phyloP scores from a whole-genome alignment of 2,329 filamentous ascomycete genomes.

The Pleurostoma richardsiae region DNA sequence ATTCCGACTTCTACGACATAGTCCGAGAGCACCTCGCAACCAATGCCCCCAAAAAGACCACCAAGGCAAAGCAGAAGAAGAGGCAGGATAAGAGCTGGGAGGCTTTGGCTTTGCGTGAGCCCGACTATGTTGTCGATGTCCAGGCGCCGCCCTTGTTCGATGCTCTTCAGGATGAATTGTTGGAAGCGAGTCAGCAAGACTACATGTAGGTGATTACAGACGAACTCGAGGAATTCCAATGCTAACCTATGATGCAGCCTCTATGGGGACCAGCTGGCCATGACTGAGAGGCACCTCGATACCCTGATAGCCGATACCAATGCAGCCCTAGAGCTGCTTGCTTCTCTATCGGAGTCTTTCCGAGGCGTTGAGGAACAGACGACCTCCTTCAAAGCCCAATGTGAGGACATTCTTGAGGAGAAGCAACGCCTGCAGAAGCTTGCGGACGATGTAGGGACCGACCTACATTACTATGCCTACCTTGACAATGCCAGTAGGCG shows the following conservation, averaged over 20 bases:
- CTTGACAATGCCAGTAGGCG: constrained; percentile 85
- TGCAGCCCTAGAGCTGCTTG: constrained; percentile 68
- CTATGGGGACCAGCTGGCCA: constrained; percentile 74
- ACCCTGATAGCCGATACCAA: constrained; percentile 70
- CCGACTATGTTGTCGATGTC: constrained; percentile 13
- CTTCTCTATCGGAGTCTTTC: constrained; percentile 80
- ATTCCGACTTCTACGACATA: constrained; percentile 69
- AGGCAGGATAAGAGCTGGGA: constrained; percentile 40
- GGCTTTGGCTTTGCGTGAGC: constrained; percentile 38
- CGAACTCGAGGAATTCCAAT: background rate
- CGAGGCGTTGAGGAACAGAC: constrained; percentile 84
- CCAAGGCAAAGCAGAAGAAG: constrained; percentile 32
- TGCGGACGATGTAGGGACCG: constrained; percentile 79
- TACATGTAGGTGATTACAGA: constrained; percentile 58
- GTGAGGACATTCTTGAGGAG: constrained; percentile 79
- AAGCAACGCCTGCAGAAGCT: constrained; percentile 74
- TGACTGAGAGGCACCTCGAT: constrained; percentile 79
- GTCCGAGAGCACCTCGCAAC: constrained; percentile 52
- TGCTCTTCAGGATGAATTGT: constrained; percentile 62
- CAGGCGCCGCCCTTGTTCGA: constrained; percentile 33
- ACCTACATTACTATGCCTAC: constrained; percentile 92
- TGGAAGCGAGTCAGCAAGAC: constrained; percentile 79
- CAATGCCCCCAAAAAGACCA: constrained; percentile 29
- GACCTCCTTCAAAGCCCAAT: constrained; percentile 87
- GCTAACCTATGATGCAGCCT: constrained; percentile 40